Evolutionary conservation across 345 rosid genomes (phyloP).

Genomic region (Gossypium rotundifolium): DNA sequence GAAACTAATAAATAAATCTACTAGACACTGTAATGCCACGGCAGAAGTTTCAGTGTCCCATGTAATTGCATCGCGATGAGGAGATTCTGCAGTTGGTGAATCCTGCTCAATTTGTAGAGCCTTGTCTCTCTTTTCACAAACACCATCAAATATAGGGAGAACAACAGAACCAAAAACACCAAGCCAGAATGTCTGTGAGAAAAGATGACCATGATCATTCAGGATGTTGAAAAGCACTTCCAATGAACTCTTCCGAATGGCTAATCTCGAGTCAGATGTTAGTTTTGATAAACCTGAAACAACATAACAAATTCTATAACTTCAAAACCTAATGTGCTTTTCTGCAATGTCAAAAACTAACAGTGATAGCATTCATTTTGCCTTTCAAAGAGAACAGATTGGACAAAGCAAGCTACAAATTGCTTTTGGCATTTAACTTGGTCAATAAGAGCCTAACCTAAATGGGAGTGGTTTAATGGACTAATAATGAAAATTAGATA

Average conservation of each 20-base stretch:
- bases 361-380: background rate
- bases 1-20: constrained; percentile 59
- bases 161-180: constrained; percentile 56
- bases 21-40: constrained; percentile 64
- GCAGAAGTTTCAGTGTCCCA: constrained; percentile 85
- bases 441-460: background rate
- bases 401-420: background rate
- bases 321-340: background rate
- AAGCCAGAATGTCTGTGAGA: constrained; percentile 65
- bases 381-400: background rate
- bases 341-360: background rate
- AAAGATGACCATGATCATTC: constrained; percentile 91
- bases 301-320: constrained; percentile 10
- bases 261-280: constrained; percentile 77
- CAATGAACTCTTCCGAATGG: constrained; percentile 82
- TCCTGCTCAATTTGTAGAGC: constrained; percentile 35
- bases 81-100: constrained; percentile 33
- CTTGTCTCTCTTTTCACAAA: constrained; percentile 38
- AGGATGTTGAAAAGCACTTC: constrained; percentile 93
- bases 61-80: constrained; percentile 38
- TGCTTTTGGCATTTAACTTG: background rate
- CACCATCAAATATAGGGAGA: constrained; percentile 55
- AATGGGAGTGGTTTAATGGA: background rate
- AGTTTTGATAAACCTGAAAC: constrained; percentile 80
- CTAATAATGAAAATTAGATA: background rate